Base-by-base conservation (phyloP, 1,139 yeast genomes). In the Hansenula sp. region DNA sequence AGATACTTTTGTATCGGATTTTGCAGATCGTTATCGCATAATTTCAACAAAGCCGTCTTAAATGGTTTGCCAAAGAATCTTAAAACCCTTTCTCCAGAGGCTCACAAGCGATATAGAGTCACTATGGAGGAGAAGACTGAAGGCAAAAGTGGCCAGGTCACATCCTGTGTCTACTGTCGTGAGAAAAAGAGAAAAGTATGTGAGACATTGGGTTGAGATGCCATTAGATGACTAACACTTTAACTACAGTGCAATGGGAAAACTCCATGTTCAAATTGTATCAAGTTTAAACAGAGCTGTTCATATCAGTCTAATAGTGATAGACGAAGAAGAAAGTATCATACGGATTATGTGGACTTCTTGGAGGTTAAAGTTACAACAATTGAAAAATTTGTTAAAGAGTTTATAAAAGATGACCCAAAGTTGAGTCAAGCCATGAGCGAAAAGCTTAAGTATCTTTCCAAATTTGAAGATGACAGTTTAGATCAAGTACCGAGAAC, bases 241-340 rank as follows among this genome's bases (percentile, higher is more conserved):
- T 21, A 9, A 4, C 5, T 8, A 4, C 26, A 55, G 38, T 59
- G 63, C 42, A 57, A 58, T 40, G 62, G 60, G 25, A 45, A 51
- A 16, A 51, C 44, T 22, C 62, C 62, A 1, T 58, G 62, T 31
- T 45, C 60, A 4, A 56, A 51, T 5, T 59, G 63, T 37, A 38
- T 55, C 28, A 54, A 51, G 22, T 42, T 53, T 34, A 56, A 56
- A 24, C 40, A 45, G 12, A 44, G 38, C 9, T 52, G 58, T 32
- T 33, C 44, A 2, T 52, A 55, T 37, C 47, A 43, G 13, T 42
- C 46, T 2, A 52, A 44, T 6, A 42, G 38, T 20, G 63, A 59
- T 34, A 40, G 60, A 34, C 43, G 63, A 40, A 41, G 62, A 30
- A 37, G 63, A 19, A 59, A 59, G 37, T 59, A 56, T 39, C 57